These are phyloP conservation scores for Fusarium oxysporum DNA, from an alignment of 2,329 filamentous ascomycete species.

Conservation along the genomic window DNA sequence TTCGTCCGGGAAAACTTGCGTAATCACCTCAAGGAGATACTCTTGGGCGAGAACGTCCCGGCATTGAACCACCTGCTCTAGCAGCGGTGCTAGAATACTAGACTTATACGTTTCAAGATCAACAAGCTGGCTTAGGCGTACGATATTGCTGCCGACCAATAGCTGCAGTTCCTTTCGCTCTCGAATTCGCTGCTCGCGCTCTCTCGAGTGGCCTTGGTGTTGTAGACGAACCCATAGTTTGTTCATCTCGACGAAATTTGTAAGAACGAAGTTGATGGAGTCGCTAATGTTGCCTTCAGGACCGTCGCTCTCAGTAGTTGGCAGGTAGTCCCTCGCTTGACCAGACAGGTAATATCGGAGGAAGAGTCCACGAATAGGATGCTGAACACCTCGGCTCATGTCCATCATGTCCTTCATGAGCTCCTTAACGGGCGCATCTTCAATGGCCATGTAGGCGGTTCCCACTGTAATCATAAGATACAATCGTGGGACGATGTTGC, in stretches of 20 bases:
- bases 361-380: conserved; percentile 94
- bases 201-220: conserved; percentile 95
- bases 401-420: conserved; percentile 99
- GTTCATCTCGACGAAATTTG: conserved; percentile 99
- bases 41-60: conserved; percentile 97
- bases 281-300: conserved; percentile 96
- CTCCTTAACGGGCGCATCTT: conserved; percentile 98
- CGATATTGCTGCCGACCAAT: conserved; percentile 95
- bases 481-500: conserved; percentile 94
- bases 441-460: conserved; percentile 98
- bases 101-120: conserved; percentile 95
- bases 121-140: conserved; percentile 93
- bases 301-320: conserved; percentile 84
- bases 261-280: conserved; percentile 97
- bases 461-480: conserved; percentile 99
- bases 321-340: conserved; percentile 90
- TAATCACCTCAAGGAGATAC: conserved; percentile 97
- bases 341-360: conserved; percentile 96
- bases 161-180: conserved; percentile 96
- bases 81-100: conserved; percentile 84
- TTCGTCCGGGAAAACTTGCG: conserved; percentile 98
- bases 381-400: conserved; percentile 98
- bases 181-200: conserved; percentile 91
- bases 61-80: conserved; percentile 98
- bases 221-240: conserved; percentile 98